Evolutionary conservation across 2,329 filamentous ascomycete species (phyloP).

Genomic region (Fusarium longipes): DNA sequence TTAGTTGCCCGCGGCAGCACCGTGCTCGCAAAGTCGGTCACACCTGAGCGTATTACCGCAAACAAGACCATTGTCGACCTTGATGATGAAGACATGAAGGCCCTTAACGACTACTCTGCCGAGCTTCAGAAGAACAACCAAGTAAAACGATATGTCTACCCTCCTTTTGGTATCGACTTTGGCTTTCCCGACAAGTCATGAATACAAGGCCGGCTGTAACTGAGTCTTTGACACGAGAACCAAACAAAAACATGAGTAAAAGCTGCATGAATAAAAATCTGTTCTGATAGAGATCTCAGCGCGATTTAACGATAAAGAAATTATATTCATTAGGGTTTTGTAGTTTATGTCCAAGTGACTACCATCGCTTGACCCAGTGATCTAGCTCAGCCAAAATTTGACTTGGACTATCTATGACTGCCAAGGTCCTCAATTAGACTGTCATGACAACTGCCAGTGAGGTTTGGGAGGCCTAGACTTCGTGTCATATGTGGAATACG

Average conservation of each 20-base stretch:
- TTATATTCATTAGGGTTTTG: not conserved
- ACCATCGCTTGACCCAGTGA: not conserved
- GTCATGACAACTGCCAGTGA: not conserved
- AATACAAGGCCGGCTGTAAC: conserved; percentile 38
- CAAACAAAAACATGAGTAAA: conserved; percentile 7
- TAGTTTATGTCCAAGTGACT: not conserved
- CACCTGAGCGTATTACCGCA: conserved; percentile 73
- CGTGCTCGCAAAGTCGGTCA: conserved; percentile 80
- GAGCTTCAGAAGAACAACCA: conserved; percentile 62
- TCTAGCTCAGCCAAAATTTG: not conserved
- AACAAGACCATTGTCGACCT: conserved; percentile 76
- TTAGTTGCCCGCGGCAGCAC: conserved; percentile 75
- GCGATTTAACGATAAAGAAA: conserved; percentile 6
- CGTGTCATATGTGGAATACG: not conserved
- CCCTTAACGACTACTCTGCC: conserved; percentile 67
- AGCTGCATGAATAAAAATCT: conserved; percentile 2
- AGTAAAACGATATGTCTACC: conserved; percentile 73
- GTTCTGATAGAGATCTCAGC: conserved; percentile 8
- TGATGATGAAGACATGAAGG: conserved; percentile 69
- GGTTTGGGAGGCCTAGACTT: too few species aligned
- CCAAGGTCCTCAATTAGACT: not conserved
- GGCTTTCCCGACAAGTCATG: conserved; percentile 75
- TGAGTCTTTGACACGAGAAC: not conserved
- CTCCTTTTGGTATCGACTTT: conserved; percentile 75
- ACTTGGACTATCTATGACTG: not conserved